These are phyloP conservation scores for Aspergillus jensenii DNA, from an alignment of 2,329 filamentous ascomycete species.

Conservation along the genomic window DNA sequence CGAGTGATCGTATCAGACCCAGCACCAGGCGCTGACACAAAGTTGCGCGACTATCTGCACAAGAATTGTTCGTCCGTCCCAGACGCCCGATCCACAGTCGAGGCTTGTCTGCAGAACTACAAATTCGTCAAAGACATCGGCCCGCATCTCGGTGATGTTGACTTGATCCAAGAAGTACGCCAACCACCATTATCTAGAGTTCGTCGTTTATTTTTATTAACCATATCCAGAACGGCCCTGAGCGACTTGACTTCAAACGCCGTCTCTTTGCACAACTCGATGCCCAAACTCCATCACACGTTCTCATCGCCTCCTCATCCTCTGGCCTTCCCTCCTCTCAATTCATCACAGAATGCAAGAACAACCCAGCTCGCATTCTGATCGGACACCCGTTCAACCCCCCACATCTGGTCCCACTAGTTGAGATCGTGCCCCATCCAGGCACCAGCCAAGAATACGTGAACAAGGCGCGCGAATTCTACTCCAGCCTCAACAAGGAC, in stretches of 20 bases:
- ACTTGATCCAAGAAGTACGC: neutral
- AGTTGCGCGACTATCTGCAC: neutral
- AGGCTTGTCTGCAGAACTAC: neutral
- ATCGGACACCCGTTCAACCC: neutral
- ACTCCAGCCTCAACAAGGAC: neutral
- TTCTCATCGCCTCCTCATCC: neutral
- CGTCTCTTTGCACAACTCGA: neutral
- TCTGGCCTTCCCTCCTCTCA: neutral
- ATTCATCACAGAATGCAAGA: neutral
- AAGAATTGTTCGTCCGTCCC: neutral
- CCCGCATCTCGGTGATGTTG: neutral
- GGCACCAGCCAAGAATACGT: neutral
- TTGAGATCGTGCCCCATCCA: neutral
- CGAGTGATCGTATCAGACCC: neutral
- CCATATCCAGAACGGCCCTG: neutral
- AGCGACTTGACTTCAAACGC: neutral
- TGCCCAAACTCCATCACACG: neutral
- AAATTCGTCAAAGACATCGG: neutral
- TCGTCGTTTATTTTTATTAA: neutral
- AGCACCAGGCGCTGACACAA: neutral
- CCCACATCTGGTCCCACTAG: neutral
- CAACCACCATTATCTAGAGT: neutral
- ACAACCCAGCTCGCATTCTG: neutral
- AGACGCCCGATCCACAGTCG: neutral
- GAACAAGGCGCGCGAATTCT: neutral